These are phyloP conservation scores for Hirschioporus abietinus DNA, from an alignment of 768 basidiomycete species.

Conservation along the genomic window DNA sequence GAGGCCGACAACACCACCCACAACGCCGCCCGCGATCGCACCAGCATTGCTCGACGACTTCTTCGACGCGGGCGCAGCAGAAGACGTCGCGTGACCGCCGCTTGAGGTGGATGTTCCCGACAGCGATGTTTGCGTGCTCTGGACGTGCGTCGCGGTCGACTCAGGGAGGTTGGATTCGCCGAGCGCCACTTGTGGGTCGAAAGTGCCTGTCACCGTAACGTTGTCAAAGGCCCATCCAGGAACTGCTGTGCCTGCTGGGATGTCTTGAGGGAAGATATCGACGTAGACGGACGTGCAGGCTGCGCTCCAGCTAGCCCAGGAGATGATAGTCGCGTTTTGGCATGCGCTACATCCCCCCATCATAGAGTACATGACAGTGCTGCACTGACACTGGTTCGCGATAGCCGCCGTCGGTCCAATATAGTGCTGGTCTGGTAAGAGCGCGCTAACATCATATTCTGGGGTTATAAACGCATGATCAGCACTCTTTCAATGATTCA, in stretches of 20 bases:
- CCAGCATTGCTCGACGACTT: constrained; percentile 33
- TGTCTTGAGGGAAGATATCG: constrained; percentile 29
- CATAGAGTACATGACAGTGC: constrained; percentile 48
- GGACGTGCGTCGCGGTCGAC: constrained; percentile 32
- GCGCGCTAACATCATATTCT: constrained; percentile 32
- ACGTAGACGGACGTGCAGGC: constrained; percentile 39
- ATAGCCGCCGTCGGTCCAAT: constrained; percentile 28
- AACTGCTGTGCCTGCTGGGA: constrained; percentile 45
- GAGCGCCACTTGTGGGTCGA: background rate
- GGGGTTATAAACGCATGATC: background rate
- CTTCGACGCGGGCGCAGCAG: constrained; percentile 18
- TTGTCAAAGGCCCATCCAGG: constrained; percentile 63
- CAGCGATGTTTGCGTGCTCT: constrained; percentile 19
- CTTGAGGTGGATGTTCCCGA: constrained; percentile 10
- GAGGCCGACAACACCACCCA: constrained; percentile 47
- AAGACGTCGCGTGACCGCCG: constrained; percentile 8
- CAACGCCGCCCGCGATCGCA: constrained; percentile 61
- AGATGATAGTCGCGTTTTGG: background rate
- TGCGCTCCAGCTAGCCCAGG: constrained; percentile 43
- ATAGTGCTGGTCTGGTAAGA: constrained; percentile 33
- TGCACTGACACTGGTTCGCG: constrained; percentile 45
- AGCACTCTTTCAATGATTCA: background rate
- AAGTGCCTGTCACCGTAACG: constrained; percentile 24
- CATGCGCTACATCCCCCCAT: constrained; percentile 8
- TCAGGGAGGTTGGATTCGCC: constrained; percentile 26